Percentiles rank a stretch among this genome's conserved stretches.
These are phyloP conservation scores for Solidago caesia DNA, from an alignment of 129 eudicot species.

Conservation along the genomic window DNA sequence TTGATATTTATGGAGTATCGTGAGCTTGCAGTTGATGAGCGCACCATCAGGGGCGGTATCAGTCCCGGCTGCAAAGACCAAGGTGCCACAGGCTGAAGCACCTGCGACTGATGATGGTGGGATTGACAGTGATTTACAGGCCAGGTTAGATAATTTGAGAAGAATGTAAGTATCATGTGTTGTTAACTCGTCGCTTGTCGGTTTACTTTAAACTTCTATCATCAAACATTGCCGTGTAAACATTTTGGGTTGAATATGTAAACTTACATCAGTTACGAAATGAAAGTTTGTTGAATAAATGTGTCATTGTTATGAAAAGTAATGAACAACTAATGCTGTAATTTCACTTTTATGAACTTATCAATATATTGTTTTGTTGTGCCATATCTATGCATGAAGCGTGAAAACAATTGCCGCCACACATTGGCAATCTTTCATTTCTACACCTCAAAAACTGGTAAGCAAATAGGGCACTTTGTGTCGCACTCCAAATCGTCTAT, in stretches of 20 bases:
- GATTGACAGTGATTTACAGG: constrained; percentile 94
- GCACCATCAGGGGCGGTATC: constrained; percentile 73
- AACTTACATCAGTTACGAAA: not conserved
- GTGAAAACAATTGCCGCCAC: constrained; percentile 65
- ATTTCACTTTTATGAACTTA: not conserved
- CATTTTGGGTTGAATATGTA: constrained; percentile 16
- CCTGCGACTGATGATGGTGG: constrained; percentile 75
- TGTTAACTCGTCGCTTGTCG: not conserved
- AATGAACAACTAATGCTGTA: not conserved
- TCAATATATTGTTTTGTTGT: not conserved
- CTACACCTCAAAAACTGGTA: constrained; percentile 67
- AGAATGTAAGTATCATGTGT: constrained; percentile 47
- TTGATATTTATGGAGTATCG: constrained; percentile 2
- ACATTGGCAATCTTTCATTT: constrained; percentile 52
- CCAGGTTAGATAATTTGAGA: constrained; percentile 93
- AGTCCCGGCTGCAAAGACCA: constrained; percentile 74
- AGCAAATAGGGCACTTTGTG: constrained; percentile 62
- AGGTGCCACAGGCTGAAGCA: constrained; percentile 75
- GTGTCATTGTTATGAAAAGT: not conserved
- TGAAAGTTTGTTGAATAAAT: not conserved
- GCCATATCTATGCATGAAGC: constrained; percentile 69
- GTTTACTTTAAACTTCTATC: not conserved
- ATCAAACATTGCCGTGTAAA: constrained; percentile 3
- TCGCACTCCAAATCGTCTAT: constrained; percentile 29
- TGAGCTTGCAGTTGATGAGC: constrained; percentile 62